Conservation (phyloP, 2,329 filamentous ascomycete species). For the Aureobasidium musti region DNA sequence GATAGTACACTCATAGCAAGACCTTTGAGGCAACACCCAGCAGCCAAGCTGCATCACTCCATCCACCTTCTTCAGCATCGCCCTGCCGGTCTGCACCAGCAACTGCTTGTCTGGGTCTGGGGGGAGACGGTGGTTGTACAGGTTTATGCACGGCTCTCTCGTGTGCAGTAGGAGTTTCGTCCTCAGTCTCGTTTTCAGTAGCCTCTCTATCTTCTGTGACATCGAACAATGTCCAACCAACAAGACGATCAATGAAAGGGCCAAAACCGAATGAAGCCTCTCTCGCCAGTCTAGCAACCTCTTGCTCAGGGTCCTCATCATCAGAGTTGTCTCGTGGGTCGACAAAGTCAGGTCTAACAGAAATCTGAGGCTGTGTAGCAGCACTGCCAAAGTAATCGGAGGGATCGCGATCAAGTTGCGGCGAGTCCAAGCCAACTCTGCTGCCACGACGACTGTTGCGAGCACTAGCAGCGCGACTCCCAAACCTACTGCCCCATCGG, state of each 20-base stretch:
- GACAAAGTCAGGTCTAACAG: constrained; percentile 21
- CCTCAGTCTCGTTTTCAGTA: constrained; percentile 39
- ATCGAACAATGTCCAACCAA: constrained; percentile 60
- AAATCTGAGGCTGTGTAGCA: neutral
- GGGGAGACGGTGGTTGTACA: constrained; percentile 34
- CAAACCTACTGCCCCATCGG: constrained; percentile 32
- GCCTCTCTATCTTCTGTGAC: constrained; percentile 54
- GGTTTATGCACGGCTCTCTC: neutral
- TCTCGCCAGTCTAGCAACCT: constrained; percentile 39
- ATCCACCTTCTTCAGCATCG: constrained; percentile 50
- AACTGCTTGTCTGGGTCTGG: neutral
- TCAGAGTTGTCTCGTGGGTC: constrained; percentile 45
- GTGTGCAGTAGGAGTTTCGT: constrained; percentile 32
- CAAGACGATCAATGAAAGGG: constrained; percentile 58
- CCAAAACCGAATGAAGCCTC: constrained; percentile 44
- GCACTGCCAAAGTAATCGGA: constrained; percentile 16
- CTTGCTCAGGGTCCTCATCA: constrained; percentile 33
- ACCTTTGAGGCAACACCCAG: constrained; percentile 56
- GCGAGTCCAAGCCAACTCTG: constrained; percentile 10
- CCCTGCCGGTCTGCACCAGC: constrained; percentile 31
- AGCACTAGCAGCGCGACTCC: constrained; percentile 29
- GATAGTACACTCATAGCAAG: constrained; percentile 34
- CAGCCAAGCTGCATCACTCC: constrained; percentile 62
- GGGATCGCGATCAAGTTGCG: neutral
- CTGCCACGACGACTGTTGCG: constrained; percentile 28